Base-by-base conservation (phyloP, 2,329 filamentous ascomycete species). In the Exophiala bonariae region DNA sequence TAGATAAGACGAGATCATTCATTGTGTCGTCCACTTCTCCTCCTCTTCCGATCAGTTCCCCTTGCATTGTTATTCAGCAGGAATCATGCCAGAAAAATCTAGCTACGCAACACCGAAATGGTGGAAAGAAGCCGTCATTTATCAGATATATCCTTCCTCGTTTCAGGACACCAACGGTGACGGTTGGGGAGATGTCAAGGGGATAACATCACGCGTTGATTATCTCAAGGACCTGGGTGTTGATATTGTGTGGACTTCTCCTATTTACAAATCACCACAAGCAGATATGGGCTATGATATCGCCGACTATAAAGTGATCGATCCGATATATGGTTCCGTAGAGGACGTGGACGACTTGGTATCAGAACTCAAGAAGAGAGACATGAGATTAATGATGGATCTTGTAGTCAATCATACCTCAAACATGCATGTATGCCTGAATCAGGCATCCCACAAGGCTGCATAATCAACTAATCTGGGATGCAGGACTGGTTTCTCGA, bases 401-500 rank as follows among this genome's bases (percentile, higher is more conserved):
- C 61, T 75, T 10, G 71, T 73, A 1, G 63, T 72, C 37, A 74
- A 73, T 52, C 71, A 74, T 52, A 73, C 70, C 3, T 68, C 64
- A 7, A 63, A 69, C 40, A 60, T 64, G 48, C 52, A 58, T 26
- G 35, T 37, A 37, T 7, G 35, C 7, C 8, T 19, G n/a, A n/a
- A n/a, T n/a, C n/a, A n/a, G n/a, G n/a, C n/a, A n/a, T n/a, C n/a
- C n/a, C n/a, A n/a, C n/a, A n/a, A n/a, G n/a, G n/a, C n/a, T n/a
- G n/a, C n/a, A n/a, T n/a, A n/a, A n/a, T n/a, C n/a, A n/a, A n/a
- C n/a, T n/a, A n/a, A n/a, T n/a, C n/a, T n/a, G n/a, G n/a, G n/a
- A n/a, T n/a, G n/a, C n/a, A 37, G 35, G 73, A 75, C 3, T 90
- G 85, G 85, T 89, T 89, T 66, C 73, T 79, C 38, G 78, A 87